Evolutionary conservation across 2,329 filamentous ascomycete species (phyloP), one percentile per base, ranked within the genome.

Genomic region (Sporothrix euskadiensis): DNA sequence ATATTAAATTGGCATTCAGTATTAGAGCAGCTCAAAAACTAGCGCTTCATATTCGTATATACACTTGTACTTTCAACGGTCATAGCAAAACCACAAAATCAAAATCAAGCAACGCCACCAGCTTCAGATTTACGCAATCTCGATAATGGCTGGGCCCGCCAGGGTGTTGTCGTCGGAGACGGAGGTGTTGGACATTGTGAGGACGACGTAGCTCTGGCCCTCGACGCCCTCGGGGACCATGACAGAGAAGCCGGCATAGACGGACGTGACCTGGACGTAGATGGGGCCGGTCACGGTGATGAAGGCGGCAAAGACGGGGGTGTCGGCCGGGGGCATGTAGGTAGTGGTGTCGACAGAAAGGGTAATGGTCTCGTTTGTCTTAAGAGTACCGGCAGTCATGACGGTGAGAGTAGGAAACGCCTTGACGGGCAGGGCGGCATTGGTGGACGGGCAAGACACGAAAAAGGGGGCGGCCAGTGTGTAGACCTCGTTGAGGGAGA

Each of bases 131-230:
- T 59, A 59, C 56, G 39, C 56, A 59, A 59, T 35, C 56, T 59
- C 56, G 8, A 59, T 59, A 14, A 59, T 59, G 0, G 56, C 56
- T 30, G 56, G 56, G 56, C 56, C 56, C 14, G 56, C 56, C 56
- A 59, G 56, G 56, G 56, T 59, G 30, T 59, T 59, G 56, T 59
- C 56, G 30, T 59, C 56, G 56, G 56, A 59, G 30, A 59, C 56
- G 56, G 56, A 59, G 56, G 56, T 59, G 56, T 59, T 59, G 10
- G 56, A 59, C 56, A 59, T 59, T 30, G 56, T 59, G 56, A 59
- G 56, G 30, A 59, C 56, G 56, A 59, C 56, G 56, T 59, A 59
- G 56, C 56, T 59, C 56, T 59, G 56, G 56, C 56, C 56, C 56
- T 59, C 30, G 56, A 59, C 56, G 30, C 56, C 56, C 30, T 59